Base-by-base conservation (phyloP, 1,284 basidiomycete genomes). In the Malassezia sp. region DNA sequence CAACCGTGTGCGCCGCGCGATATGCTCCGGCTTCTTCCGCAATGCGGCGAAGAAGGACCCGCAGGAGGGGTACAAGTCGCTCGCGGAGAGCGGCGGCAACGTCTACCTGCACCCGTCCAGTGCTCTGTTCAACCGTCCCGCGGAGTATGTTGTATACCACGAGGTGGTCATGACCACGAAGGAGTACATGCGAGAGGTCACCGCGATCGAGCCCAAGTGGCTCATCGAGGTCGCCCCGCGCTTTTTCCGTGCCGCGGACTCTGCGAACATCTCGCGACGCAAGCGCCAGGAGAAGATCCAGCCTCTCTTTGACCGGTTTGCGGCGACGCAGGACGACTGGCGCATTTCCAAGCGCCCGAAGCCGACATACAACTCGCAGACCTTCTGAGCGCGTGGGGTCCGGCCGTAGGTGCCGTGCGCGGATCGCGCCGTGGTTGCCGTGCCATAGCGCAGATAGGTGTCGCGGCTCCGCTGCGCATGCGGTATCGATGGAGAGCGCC, bases 271-370 rank as follows among this genome's bases (percentile, higher is more conserved):
- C 73, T 90, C 85, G 63, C 95, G 95, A 73, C 79, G 91, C 61
- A 97, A 99, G 77, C 81, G 81, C 71, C 82, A 89, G 70, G 91
- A 97, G 75, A 95, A 90, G 79, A 91, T 96, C 57, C 85, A 93
- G 67, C 91, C 90, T 4, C 69, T 89, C 61, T 87, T 73, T 73
- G 68, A 59, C 32, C 27, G 43, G 44, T 57, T 49, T 39, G 53
- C 60, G 10, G 58, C 55, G 24, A 53, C 56, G 32, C 60, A 59
- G 52, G 57, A 61, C 24, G 60, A 57, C 33, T 61, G 60, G 60
- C 30, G 57, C 3, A 26, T 57, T 20, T 59, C 48, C 20, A 56
- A 57, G 15, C 55, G 52, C 4, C 55, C 56, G 14, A 50, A 51
- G 2, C 50, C 52, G 40, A 23, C 17, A 17, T 30, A 32, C 14